Evolutionary conservation across 139 green algal species (phyloP).

Genomic region (Mychonastes homosphaera): DNA sequence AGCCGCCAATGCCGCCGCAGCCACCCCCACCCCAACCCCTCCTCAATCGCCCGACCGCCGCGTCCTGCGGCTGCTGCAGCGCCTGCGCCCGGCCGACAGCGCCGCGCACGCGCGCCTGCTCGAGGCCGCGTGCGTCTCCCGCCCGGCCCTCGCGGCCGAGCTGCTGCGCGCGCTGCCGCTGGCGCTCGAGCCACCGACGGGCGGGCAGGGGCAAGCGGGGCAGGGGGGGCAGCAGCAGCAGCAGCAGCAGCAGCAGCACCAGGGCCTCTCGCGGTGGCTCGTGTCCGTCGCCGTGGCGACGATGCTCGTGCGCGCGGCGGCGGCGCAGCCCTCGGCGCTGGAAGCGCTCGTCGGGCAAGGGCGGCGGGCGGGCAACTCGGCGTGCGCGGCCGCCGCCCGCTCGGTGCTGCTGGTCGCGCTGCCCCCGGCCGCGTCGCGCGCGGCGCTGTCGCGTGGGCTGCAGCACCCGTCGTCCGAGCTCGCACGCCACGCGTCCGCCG

Average conservation of each 20-base stretch:
- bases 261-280: constrained; percentile 1
- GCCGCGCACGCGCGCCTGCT: constrained; percentile 31
- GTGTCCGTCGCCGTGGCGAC: too few species aligned
- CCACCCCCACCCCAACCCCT: not conserved
- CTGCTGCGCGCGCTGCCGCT: constrained; percentile 41
- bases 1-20: not conserved
- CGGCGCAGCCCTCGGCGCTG: too few species aligned
- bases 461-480: too few species aligned
- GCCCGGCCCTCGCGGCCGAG: constrained; percentile 34
- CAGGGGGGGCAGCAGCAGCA: constrained; percentile 8
- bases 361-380: too few species aligned
- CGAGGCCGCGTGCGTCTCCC: constrained; percentile 5
- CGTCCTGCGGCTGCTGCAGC: constrained; percentile 27
- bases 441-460: too few species aligned
- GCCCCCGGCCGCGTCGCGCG: too few species aligned
- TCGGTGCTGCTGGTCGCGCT: too few species aligned
- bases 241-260: too few species aligned
- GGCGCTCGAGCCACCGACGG: constrained; percentile 36
- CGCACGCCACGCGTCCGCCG: too few species aligned
- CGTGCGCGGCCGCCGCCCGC: too few species aligned
- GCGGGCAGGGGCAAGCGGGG: not conserved
- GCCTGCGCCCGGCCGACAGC: constrained; percentile 19
- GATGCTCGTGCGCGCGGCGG: too few species aligned
- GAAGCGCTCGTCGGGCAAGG: too few species aligned
- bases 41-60: constrained; percentile 10